Conservation (phyloP, 2,329 filamentous ascomycete species). For the Penicillium crustosum region DNA sequence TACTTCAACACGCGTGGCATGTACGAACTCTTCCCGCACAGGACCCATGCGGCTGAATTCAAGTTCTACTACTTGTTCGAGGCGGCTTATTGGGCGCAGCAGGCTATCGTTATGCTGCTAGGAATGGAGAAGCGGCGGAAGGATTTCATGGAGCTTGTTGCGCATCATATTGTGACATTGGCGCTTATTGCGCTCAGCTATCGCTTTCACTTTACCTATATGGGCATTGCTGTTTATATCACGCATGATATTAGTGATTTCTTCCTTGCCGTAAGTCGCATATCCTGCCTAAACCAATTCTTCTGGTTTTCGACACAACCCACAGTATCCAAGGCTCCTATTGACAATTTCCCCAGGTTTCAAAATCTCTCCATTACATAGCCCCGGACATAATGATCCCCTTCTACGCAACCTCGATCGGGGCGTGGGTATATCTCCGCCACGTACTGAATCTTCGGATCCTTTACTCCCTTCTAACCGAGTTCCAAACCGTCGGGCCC, state of each 20-base stretch:
- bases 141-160: slow-evolving; percentile 86
- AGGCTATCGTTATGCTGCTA: slow-evolving; percentile 78
- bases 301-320: not conserved
- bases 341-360: slow-evolving; percentile 56
- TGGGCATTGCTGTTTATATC: slow-evolving; percentile 84
- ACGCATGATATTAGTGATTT: slow-evolving; percentile 92
- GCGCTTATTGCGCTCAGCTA: slow-evolving; percentile 79
- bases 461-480: slow-evolving; percentile 41
- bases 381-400: slow-evolving; percentile 71
- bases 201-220: slow-evolving; percentile 92
- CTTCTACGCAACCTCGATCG: slow-evolving; percentile 78
- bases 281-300: not conserved
- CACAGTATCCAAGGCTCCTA: not conserved
- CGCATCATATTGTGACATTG: slow-evolving; percentile 84
- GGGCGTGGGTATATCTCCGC: slow-evolving; percentile 80
- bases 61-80: slow-evolving; percentile 94
- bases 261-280: slow-evolving; percentile 72
- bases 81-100: slow-evolving; percentile 89
- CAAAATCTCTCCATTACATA: slow-evolving; percentile 86
- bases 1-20: slow-evolving; percentile 87
- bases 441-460: slow-evolving; percentile 60
- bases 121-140: slow-evolving; percentile 87
- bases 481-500: slow-evolving; percentile 44
- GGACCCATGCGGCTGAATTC: slow-evolving; percentile 71
- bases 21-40: slow-evolving; percentile 83